These are phyloP conservation scores for Pedinophyceae sp. DNA, from an alignment of 139 green algal species.

Conservation along the genomic window DNA sequence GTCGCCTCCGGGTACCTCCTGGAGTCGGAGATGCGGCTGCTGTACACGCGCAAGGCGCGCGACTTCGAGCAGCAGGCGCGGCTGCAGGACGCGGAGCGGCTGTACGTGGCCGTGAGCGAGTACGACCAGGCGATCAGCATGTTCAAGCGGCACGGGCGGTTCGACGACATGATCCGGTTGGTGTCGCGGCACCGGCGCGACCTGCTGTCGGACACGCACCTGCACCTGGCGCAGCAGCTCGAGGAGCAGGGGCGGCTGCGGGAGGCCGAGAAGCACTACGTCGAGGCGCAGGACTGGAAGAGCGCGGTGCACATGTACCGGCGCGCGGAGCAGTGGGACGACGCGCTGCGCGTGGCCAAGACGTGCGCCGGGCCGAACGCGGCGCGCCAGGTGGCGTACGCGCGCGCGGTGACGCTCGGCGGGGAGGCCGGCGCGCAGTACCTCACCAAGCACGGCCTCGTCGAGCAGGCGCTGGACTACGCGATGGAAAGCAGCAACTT, in stretches of 20 bases:
- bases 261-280: conserved; percentile 64
- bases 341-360: conserved; percentile 66
- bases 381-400: conserved; percentile 57
- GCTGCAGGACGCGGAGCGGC: conserved; percentile 53
- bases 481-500: conserved; percentile 50
- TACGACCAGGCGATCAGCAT: conserved; percentile 57
- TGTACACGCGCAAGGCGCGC: conserved; percentile 27
- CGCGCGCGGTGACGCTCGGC: conserved; percentile 47
- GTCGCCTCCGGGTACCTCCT: conserved; percentile 51
- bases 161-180: conserved; percentile 54
- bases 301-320: conserved; percentile 63
- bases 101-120: conserved; percentile 45
- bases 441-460: conserved; percentile 38
- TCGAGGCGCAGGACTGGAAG: conserved; percentile 66
- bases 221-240: conserved; percentile 36
- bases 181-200: conserved; percentile 39
- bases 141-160: conserved; percentile 57
- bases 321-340: conserved; percentile 40
- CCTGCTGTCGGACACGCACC: conserved; percentile 19
- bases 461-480: conserved; percentile 50
- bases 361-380: conserved; percentile 43
- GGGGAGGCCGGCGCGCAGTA: conserved; percentile 44
- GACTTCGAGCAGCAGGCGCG: conserved; percentile 39
- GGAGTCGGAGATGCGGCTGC: conserved; percentile 32
- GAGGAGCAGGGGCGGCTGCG: conserved; percentile 17